A percentile compares a stretch with the other conserved stretches of the same genome.
phyloP scores from a whole-genome alignment of 257 asterid genomes.

The Penstemon barbatus region DNA sequence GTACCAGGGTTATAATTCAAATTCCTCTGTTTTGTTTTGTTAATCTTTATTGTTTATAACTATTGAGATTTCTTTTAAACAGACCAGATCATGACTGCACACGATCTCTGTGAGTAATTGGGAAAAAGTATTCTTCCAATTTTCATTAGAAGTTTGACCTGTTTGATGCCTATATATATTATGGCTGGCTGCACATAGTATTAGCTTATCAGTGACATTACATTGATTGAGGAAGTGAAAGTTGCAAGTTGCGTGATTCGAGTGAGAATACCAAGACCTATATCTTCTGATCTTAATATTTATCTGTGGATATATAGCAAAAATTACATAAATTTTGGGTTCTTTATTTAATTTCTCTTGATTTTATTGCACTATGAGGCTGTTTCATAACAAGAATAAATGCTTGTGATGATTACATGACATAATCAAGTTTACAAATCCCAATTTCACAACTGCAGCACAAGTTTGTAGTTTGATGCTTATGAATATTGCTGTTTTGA shows the following conservation, averaged over 20 bases:
- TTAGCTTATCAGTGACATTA: background rate
- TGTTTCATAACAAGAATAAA: background rate
- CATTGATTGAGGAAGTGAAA: background rate
- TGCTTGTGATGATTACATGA: constrained; percentile 14
- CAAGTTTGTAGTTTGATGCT: constrained; percentile 11
- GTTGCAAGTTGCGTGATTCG: background rate
- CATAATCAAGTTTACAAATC: too few species aligned
- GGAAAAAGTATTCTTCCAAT: too few species aligned
- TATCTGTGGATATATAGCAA: too few species aligned
- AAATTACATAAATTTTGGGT: too few species aligned
- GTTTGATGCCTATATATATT: too few species aligned
- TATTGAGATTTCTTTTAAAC: background rate
- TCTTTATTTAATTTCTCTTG: background rate
- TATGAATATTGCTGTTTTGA: constrained; percentile 6
- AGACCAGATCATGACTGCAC: background rate
- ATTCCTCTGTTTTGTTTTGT: background rate
- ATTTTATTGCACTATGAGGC: background rate
- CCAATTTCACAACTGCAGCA: background rate
- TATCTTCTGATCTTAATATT: too few species aligned
- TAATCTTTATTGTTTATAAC: constrained; percentile 5
- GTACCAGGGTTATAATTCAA: constrained; percentile 17
- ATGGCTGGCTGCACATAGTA: too few species aligned
- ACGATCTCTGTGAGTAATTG: background rate
- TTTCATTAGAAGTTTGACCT: too few species aligned
- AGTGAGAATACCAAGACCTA: background rate